Base-by-base conservation (phyloP, 306 rosid species). In the Pyrus communis region DNA sequence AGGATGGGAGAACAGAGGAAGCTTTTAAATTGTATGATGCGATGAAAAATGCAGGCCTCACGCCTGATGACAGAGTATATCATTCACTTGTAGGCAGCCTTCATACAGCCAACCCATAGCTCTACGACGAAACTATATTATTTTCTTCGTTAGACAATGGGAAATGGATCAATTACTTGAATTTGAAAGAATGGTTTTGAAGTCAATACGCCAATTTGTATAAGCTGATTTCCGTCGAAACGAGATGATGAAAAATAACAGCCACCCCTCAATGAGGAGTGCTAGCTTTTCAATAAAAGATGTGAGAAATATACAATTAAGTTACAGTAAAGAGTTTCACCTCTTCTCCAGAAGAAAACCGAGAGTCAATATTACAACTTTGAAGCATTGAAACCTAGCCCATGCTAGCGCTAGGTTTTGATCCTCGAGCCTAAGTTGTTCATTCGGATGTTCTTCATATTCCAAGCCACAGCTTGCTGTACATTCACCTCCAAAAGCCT, bases 21-120 rank as follows among this genome's bases (percentile, higher is more conserved):
- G 96, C 96, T 42, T 91, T 90, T 77, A 72, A 75, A 73, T 77
- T 91, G 76, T 91, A 91, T 54, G 92, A 91, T 69, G 92, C 90
- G 85, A 90, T 94, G 97, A 86, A 81, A 67, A 59, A 45, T 77
- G 69, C 57, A 77, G 93, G 90, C 70, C 78, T 91, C 68, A 78
- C 38, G 46, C 93, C 98, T 57, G 93, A 93, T 84, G 92, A 93
- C 76, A 90, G 94, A 78, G 88, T 86, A 59, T 93, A 82, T 9
- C n/a, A 85, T 60, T 76, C 91, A 72, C 91, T 93, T 70, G 93
- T 85, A 21, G 82, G 89, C 55, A 80, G 98, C 82, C 90, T 93
- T 69, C 88, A 93, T 71, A 60, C 77, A 46, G 42, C 81, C 49
- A 1, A 66, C 38, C 62, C 84, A 68, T 76, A 76, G 71, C 65